Conservation (phyloP, 768 basidiomycete genomes). For the Saitozyma podzolica region DNA sequence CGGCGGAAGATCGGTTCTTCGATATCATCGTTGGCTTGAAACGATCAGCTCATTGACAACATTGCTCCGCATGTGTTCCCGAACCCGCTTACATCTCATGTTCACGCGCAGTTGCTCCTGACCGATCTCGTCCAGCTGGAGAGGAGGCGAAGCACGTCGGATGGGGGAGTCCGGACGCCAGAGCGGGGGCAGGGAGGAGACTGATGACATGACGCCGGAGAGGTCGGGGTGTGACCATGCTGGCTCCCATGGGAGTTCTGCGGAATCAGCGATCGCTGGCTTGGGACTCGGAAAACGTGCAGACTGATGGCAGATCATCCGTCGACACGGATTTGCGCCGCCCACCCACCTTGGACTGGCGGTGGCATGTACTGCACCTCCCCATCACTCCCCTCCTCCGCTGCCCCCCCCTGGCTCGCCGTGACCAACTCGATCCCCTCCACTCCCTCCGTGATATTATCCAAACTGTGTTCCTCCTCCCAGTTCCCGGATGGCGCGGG, state of each 20-base stretch:
- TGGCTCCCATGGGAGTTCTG: constrained; percentile 30
- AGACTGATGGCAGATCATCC: not conserved
- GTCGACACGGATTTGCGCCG: not conserved
- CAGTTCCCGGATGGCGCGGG: constrained; percentile 27
- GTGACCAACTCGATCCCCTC: constrained; percentile 10
- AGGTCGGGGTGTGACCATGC: not conserved
- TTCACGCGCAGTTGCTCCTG: not conserved
- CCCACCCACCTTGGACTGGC: constrained; percentile 18
- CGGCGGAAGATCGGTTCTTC: constrained; percentile 24
- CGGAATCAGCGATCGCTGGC: constrained; percentile 11
- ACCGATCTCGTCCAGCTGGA: not conserved
- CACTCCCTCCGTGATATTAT: constrained; percentile 20
- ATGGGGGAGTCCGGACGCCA: not conserved
- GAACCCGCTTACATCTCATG: not conserved
- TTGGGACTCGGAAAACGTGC: not conserved
- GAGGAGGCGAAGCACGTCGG: too few species aligned
- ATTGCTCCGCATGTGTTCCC: not conserved
- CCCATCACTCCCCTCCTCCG: constrained; percentile 26
- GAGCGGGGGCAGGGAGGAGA: not conserved
- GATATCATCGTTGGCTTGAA: constrained; percentile 15
- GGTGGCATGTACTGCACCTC: constrained; percentile 43
- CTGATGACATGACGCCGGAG: not conserved
- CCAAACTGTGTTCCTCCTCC: constrained; percentile 42
- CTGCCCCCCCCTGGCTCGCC: constrained; percentile 5
- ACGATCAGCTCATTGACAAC: not conserved